These are phyloP conservation scores for Sarcocystis neurona DNA, from an alignment of 169 alveolate genomes.

Conservation along the genomic window DNA sequence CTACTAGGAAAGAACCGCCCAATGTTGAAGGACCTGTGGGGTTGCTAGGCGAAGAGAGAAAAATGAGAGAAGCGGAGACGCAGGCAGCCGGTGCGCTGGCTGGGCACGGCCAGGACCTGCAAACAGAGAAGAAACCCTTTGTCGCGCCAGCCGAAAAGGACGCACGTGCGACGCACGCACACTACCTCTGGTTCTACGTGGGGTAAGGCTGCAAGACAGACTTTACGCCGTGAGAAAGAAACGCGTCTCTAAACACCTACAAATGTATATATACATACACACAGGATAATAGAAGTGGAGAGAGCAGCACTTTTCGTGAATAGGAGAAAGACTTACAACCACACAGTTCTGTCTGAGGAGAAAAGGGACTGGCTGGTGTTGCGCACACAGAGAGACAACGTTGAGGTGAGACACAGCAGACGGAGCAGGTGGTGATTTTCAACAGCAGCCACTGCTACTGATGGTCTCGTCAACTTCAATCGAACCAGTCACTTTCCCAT, in stretches of 20 bases:
- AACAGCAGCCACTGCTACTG: too few species aligned
- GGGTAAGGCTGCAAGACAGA: not conserved
- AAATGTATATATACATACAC: not conserved
- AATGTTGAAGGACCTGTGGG: not conserved
- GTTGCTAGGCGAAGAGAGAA: not conserved
- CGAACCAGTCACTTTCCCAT: too few species aligned
- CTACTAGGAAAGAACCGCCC: not conserved
- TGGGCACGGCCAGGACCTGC: not conserved
- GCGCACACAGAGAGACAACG: too few species aligned
- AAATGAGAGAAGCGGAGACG: slow-evolving; percentile 9
- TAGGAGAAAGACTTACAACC: too few species aligned
- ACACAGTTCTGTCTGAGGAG: too few species aligned
- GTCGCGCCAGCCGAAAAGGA: not conserved
- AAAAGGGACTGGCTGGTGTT: too few species aligned
- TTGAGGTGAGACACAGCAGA: too few species aligned
- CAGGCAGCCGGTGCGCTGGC: slow-evolving; percentile 19
- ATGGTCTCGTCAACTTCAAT: too few species aligned
- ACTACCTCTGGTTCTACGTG: slow-evolving; percentile 37
- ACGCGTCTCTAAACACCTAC: not conserved
- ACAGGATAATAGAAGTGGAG: too few species aligned
- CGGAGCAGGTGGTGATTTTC: too few species aligned
- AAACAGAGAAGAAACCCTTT: not conserved
- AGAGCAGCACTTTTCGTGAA: too few species aligned
- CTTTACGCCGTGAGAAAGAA: not conserved
- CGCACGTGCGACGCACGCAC: not conserved